Conservation (phyloP, 2,329 filamentous ascomycete species). For the Monosporascus sp. region DNA sequence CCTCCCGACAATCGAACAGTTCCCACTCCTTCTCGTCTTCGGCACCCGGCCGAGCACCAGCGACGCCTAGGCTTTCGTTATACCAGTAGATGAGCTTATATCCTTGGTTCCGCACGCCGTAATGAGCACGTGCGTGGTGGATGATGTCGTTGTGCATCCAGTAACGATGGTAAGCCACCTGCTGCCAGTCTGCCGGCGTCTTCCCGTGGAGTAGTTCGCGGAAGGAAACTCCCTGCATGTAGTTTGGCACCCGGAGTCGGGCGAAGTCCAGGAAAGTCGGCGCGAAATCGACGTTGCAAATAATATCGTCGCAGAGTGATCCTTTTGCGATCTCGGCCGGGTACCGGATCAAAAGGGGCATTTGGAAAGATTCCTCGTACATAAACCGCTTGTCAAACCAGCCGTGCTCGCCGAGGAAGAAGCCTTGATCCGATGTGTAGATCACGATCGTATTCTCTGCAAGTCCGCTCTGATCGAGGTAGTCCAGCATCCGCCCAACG, state of each 20-base stretch:
- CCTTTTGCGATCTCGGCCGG: slow-evolving; percentile 34
- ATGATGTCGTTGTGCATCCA: slow-evolving; percentile 50
- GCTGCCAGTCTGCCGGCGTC: slow-evolving; percentile 39
- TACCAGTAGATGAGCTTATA: slow-evolving; percentile 56
- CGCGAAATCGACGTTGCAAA: slow-evolving; percentile 51
- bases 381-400: slow-evolving; percentile 56
- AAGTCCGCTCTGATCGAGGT: slow-evolving; percentile 35
- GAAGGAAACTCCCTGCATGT: slow-evolving; percentile 48
- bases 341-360: slow-evolving; percentile 46
- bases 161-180: slow-evolving; percentile 49
- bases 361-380: slow-evolving; percentile 53
- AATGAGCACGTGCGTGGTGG: slow-evolving; percentile 46
- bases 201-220: slow-evolving; percentile 28
- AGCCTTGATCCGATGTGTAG: slow-evolving; percentile 51
- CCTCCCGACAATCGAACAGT: slow-evolving; percentile 45
- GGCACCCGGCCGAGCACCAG: slow-evolving; percentile 35
- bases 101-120: slow-evolving; percentile 43
- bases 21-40: slow-evolving; percentile 46
- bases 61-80: slow-evolving; percentile 40
- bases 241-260: slow-evolving; percentile 32
- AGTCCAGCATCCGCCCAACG: slow-evolving; percentile 42
- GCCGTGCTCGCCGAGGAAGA: slow-evolving; percentile 51
- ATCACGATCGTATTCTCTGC: slow-evolving; percentile 43
- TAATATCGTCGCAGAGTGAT: slow-evolving; percentile 39
- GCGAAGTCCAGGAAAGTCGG: slow-evolving; percentile 44